These are phyloP conservation scores for Entomophthora muscae DNA, from an alignment of 371 early-diverging fungal species.

Conservation along the genomic window DNA sequence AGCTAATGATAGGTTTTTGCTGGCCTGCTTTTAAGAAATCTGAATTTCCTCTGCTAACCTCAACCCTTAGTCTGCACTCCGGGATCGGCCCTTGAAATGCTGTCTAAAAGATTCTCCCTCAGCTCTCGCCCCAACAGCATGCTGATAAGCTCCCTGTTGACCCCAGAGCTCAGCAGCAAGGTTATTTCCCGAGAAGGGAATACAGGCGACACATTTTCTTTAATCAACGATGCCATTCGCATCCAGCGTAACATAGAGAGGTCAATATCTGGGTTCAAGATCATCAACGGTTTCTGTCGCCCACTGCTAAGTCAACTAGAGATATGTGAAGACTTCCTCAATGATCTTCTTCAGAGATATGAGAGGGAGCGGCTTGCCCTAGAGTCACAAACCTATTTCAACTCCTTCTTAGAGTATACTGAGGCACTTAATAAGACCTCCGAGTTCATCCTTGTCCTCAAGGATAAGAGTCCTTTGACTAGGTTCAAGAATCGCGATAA, in stretches of 20 bases:
- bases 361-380: not conserved
- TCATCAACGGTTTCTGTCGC: conserved; percentile 1
- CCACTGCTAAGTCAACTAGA: not conserved
- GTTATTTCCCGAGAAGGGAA: not conserved
- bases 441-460: conserved; percentile 3
- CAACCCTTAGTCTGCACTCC: no score
- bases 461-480: conserved; percentile 6
- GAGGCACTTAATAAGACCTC: conserved; percentile 6
- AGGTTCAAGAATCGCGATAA: conserved; percentile 5
- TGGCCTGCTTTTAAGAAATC: no score
- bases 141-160: no score
- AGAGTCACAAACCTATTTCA: not conserved
- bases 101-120: no score
- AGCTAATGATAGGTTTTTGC: no score
- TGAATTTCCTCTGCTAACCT: no score
- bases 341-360: not conserved
- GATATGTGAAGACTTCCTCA: not conserved
- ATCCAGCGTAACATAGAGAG: not conserved
- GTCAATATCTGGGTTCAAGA: not conserved
- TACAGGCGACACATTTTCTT: conserved; percentile 1
- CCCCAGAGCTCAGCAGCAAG: not conserved
- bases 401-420: conserved; percentile 5
- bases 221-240: conserved; percentile 1
- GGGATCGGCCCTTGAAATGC: no score
- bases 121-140: no score